Conservation (phyloP, 2,329 filamentous ascomycete genomes). For the Venturia carpophila region DNA sequence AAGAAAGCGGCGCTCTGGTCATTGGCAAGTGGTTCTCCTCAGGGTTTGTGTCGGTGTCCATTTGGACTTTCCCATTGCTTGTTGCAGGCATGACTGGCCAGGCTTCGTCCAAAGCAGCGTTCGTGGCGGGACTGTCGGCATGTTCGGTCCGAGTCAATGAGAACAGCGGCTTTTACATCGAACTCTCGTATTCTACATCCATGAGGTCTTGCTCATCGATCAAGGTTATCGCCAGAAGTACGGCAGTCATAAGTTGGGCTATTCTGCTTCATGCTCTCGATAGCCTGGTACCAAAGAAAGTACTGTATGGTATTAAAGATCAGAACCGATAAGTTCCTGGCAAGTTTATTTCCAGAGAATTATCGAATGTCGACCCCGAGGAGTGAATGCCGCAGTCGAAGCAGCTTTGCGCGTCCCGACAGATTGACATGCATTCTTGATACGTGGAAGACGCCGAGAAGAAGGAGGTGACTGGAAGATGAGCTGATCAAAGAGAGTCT, state of each 20-base stretch:
- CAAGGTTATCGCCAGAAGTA: neutral
- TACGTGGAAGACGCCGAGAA: too few species aligned
- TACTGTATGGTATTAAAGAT: too few species aligned
- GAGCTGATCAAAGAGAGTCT: neutral
- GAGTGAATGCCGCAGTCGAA: too few species aligned
- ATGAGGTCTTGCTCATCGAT: neutral
- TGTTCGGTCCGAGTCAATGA: neutral
- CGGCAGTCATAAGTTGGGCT: too few species aligned
- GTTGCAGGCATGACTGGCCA: neutral
- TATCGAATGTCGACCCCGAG: too few species aligned
- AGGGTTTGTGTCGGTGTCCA: neutral
- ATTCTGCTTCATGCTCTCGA: too few species aligned
- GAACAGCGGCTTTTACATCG: neutral
- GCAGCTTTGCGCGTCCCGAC: too few species aligned
- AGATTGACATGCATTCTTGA: too few species aligned
- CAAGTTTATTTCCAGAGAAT: too few species aligned
- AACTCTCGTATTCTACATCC: neutral
- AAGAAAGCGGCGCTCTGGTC: neutral
- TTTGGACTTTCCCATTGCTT: neutral
- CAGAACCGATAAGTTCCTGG: too few species aligned
- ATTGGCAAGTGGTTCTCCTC: neutral
- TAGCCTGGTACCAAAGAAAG: too few species aligned
- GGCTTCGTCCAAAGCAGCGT: neutral
- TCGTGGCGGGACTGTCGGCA: neutral
- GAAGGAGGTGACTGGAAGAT: neutral